Conservation (phyloP, 768 basidiomycete genomes). For the Russula abietina region DNA sequence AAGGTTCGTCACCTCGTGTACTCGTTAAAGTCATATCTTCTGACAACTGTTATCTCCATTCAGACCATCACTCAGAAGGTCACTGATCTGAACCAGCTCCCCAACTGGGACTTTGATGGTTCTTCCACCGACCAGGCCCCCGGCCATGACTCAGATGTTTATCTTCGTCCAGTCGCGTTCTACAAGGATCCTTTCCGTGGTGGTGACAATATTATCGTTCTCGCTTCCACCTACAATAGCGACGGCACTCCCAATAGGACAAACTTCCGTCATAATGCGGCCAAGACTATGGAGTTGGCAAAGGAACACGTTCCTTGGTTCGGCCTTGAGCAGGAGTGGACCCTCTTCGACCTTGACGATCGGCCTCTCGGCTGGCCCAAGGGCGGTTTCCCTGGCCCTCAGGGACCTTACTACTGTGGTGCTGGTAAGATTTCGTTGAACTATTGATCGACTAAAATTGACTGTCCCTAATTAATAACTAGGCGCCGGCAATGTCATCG, state of each 20-base stretch:
- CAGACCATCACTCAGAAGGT: slow-evolving; percentile 86
- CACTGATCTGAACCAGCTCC: slow-evolving; percentile 83
- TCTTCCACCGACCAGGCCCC: slow-evolving; percentile 97
- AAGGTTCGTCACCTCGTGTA: slow-evolving; percentile 40
- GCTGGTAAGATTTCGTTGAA: slow-evolving; percentile 57
- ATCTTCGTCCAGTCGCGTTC: slow-evolving; percentile 93
- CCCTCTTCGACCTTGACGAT: slow-evolving; percentile 89
- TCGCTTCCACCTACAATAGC: slow-evolving; percentile 97
- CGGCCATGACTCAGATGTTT: slow-evolving; percentile 93
- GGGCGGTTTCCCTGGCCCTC: slow-evolving; percentile 98
- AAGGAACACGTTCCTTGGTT: slow-evolving; percentile 87
- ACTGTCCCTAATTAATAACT: slow-evolving; percentile 10
- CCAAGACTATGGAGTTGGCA: slow-evolving; percentile 92
- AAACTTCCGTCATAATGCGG: slow-evolving; percentile 90
- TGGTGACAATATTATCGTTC: slow-evolving; percentile 94
- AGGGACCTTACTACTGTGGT: slow-evolving; percentile 99
- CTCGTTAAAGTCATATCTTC: slow-evolving; percentile 8
- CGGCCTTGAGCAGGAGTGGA: slow-evolving; percentile 98
- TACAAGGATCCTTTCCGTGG: slow-evolving; percentile 99
- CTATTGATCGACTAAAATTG: neutral
- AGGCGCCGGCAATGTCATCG: slow-evolving; percentile 97
- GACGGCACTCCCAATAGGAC: slow-evolving; percentile 97
- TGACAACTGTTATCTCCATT: slow-evolving; percentile 6
- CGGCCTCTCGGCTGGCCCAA: slow-evolving; percentile 95
- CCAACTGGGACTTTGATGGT: slow-evolving; percentile 99